Evolutionary conservation across 495 filamentous ascomycete species (phyloP).

Genomic region (Daldinia vernicosa): DNA sequence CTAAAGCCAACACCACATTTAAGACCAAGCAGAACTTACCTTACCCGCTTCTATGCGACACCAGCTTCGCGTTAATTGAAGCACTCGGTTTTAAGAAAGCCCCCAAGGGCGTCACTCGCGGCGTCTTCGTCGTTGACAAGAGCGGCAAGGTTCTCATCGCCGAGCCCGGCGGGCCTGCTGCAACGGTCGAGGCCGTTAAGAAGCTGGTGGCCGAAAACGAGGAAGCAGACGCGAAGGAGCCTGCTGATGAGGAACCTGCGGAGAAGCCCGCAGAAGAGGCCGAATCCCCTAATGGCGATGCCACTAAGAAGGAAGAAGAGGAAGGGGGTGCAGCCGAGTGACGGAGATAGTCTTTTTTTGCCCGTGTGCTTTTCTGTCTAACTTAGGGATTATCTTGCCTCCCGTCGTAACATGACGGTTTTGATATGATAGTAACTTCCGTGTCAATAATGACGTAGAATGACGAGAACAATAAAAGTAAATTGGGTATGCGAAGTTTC

Average conservation of each 20-base stretch:
- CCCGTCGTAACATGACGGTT: slow-evolving; percentile 14
- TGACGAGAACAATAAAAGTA: slow-evolving; percentile 22
- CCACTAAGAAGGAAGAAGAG: slow-evolving; percentile 39
- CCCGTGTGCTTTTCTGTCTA: slow-evolving; percentile 9
- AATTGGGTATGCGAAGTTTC: background rate
- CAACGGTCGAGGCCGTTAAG: slow-evolving; percentile 66
- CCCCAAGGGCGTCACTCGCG: slow-evolving; percentile 79
- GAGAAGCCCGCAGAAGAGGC: slow-evolving; percentile 35
- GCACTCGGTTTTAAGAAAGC: slow-evolving; percentile 81
- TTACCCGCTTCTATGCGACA: slow-evolving; percentile 89
- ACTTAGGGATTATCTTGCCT: slow-evolving; percentile 23
- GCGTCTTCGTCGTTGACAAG: slow-evolving; percentile 89
- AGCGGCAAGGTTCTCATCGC: slow-evolving; percentile 69
- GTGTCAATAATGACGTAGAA: slow-evolving; percentile 27
- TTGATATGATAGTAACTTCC: slow-evolving; percentile 30
- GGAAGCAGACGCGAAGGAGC: slow-evolving; percentile 30
- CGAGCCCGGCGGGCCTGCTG: slow-evolving; percentile 66
- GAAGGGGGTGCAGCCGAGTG: slow-evolving; percentile 28
- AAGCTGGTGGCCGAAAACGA: slow-evolving; percentile 54
- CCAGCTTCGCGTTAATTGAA: slow-evolving; percentile 71
- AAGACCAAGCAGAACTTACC: slow-evolving; percentile 87
- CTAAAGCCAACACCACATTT: slow-evolving; percentile 91
- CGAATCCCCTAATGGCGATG: slow-evolving; percentile 35
- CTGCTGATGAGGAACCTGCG: slow-evolving; percentile 32
- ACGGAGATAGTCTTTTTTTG: slow-evolving; percentile 1